phyloP scores from a whole-genome alignment of 495 filamentous ascomycete species.

The Xylaria sp. region DNA sequence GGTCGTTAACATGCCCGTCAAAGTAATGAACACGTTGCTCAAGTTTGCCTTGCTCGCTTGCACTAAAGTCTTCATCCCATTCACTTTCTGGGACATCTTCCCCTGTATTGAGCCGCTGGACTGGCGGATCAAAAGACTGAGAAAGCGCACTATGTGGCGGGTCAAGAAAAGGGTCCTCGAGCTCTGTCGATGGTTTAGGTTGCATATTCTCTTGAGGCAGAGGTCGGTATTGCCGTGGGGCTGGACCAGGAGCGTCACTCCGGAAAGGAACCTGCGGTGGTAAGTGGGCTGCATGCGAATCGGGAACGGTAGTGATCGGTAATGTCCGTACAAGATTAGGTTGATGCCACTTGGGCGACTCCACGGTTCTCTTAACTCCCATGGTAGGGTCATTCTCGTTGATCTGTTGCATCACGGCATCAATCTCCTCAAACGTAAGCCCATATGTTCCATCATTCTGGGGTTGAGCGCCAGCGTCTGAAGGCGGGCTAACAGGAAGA shows the following conservation, averaged over 20 bases:
- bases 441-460: constrained; percentile 41
- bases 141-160: constrained; percentile 44
- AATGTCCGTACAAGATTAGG: constrained; percentile 47
- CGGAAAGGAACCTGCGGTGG: constrained; percentile 62
- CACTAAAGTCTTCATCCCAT: constrained; percentile 88
- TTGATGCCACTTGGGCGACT: constrained; percentile 54
- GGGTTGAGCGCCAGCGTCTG: constrained; percentile 32
- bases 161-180: constrained; percentile 59
- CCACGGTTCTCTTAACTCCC: constrained; percentile 68
- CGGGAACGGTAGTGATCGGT: constrained; percentile 46
- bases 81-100: constrained; percentile 78
- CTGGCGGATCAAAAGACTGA: constrained; percentile 57
- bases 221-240: constrained; percentile 64
- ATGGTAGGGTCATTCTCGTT: constrained; percentile 73
- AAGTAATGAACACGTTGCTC: constrained; percentile 78
- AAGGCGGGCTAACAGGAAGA: constrained; percentile 39
- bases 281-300: constrained; percentile 62
- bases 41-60: constrained; percentile 81
- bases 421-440: constrained; percentile 79
- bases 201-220: constrained; percentile 42
- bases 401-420: constrained; percentile 84
- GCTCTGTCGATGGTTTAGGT: constrained; percentile 46
- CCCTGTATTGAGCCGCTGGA: constrained; percentile 70
- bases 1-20: constrained; percentile 82
- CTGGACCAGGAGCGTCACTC: constrained; percentile 80